phyloP scores from a whole-genome alignment of 805 yeast species.

The Lachancea meyersii region DNA sequence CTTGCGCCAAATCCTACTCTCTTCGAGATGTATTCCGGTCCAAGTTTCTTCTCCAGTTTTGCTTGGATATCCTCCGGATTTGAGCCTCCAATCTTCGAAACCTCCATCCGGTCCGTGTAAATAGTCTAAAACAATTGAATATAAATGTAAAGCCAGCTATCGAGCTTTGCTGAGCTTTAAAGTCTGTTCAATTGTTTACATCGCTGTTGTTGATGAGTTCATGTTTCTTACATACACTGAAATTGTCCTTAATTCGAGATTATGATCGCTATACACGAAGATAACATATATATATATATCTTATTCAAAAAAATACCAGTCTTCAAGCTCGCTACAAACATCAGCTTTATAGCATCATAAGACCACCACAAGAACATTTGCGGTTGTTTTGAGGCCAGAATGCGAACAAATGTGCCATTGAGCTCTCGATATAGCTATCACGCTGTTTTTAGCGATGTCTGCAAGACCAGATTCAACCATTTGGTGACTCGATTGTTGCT shows the following conservation, averaged over 20 bases:
- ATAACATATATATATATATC: background rate
- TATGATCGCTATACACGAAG: background rate
- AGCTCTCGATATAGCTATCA: constrained; percentile 32
- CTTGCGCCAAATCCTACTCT: constrained; percentile 71
- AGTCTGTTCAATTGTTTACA: too few species aligned
- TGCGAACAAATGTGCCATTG: constrained; percentile 4
- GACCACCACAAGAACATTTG: background rate
- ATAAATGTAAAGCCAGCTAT: too few species aligned
- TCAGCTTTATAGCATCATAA: too few species aligned
- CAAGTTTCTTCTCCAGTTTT: constrained; percentile 44
- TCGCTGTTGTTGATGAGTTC: background rate
- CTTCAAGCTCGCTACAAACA: background rate
- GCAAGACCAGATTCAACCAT: constrained; percentile 37
- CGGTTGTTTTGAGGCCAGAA: background rate
- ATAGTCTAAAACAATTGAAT: too few species aligned
- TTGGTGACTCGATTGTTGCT: constrained; percentile 33
- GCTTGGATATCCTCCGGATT: constrained; percentile 32
- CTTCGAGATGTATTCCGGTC: constrained; percentile 72
- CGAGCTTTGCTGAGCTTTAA: too few species aligned
- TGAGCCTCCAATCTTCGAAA: constrained; percentile 13
- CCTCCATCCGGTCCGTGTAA: constrained; percentile 26
- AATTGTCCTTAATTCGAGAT: background rate
- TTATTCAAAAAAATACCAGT: background rate
- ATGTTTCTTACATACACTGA: background rate
- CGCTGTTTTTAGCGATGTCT: constrained; percentile 36